Evolutionary conservation across 108 stramenopile species (phyloP), one percentile per base, ranked within the genome.

Genomic region (Pseudonitzschia multistriata): DNA sequence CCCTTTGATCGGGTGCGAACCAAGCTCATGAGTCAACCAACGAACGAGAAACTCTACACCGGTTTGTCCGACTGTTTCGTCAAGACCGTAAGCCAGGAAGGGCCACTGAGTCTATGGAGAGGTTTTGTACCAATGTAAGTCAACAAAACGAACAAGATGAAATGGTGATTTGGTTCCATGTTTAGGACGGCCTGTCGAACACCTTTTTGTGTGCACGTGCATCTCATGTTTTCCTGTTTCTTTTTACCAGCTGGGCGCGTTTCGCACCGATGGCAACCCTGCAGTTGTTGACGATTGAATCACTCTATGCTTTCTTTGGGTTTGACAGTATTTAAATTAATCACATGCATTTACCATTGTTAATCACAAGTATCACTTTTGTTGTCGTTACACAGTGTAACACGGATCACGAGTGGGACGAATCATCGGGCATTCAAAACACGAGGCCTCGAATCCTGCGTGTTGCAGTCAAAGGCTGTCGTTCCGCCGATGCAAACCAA

Each of bases 201-300:
- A 45, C 42, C 8, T 45, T 45, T 3, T 13, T 17, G 15, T 17
- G 17, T 17, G 13, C 3, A 45, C 29, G 14, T 14, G 2, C 27
- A n/a, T 27, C n/a, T 55, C 4, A n/a, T 27, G 27, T 25, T 55
- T 19, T 22, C 24, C 0, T 47, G 27, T 64, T 45, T 22, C n/a
- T 35, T 45, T 47, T 25, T 28, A 45, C 15, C 40, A 64, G 63
- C 55, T 88, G 87, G 87, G 83, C 77, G 13, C 55, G 87, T 45
- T 84, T 88, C 70, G 87, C 87, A 25, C 87, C 87, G 0, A 80
- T 76, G 61, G 79, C 87, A 17, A 83, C 82, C 49, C 49, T 88
- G n/a, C 87, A 88, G 68, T 67, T 88, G 29, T 42, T 88, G 56
- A 83, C 81, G 31, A 78, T 88, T 63, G 87, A 88, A 50, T 35